Conservation (phyloP, 768 basidiomycete species). For the Suillus brevipes region DNA sequence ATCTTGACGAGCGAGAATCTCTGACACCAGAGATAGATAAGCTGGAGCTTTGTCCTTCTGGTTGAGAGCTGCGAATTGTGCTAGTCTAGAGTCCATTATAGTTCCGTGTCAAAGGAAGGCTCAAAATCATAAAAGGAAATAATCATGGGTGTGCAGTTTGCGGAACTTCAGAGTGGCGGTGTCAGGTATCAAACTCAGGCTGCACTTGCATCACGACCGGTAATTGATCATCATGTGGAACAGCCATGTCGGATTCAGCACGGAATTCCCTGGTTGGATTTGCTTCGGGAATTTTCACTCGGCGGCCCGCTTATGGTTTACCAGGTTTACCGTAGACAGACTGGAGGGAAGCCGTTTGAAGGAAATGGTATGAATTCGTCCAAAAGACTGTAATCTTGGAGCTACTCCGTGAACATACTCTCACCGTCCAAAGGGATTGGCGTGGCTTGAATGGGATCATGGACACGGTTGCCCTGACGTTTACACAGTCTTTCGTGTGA, state of each 20-base stretch:
- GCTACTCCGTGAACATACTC: slow-evolving; percentile 10
- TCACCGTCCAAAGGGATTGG: slow-evolving; percentile 8
- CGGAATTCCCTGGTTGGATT: neutral
- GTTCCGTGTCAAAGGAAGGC: neutral
- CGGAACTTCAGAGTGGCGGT: neutral
- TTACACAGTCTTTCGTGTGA: slow-evolving; percentile 21
- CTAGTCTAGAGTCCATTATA: slow-evolving; percentile 67
- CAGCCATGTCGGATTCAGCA: neutral
- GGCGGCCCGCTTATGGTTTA: neutral
- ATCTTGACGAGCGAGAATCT: slow-evolving; percentile 57
- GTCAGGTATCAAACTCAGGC: neutral
- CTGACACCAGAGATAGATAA: slow-evolving; percentile 67
- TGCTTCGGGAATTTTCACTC: neutral
- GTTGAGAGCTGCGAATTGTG: slow-evolving; percentile 58
- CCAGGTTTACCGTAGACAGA: neutral
- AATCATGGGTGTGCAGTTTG: neutral
- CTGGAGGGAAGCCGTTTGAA: neutral
- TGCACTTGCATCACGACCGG: neutral
- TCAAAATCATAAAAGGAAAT: slow-evolving; percentile 7
- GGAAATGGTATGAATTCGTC: neutral
- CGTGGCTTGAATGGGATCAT: slow-evolving; percentile 3
- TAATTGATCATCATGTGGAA: neutral
- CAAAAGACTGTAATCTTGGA: neutral
- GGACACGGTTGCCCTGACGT: slow-evolving; percentile 34
- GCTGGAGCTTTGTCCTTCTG: slow-evolving; percentile 87